These are phyloP conservation scores for Flaveria robusta DNA, from an alignment of 129 eudicot species.

Conservation along the genomic window DNA sequence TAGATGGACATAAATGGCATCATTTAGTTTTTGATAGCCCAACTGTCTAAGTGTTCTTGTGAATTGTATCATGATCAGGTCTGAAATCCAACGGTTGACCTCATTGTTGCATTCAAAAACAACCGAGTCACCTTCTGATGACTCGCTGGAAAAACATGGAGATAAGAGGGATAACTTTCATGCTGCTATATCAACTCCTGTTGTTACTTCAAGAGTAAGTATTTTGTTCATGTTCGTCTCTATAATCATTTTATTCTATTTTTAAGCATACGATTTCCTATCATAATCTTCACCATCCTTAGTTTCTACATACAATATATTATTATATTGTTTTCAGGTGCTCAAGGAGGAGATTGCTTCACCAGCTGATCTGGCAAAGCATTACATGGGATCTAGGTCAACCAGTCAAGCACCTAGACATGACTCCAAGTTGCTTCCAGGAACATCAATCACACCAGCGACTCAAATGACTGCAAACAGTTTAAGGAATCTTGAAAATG, in stretches of 20 bases:
- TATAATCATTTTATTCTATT: neutral
- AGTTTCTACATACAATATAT: neutral
- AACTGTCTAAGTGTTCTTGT: neutral
- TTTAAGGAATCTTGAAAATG: constrained; percentile 50
- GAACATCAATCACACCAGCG: constrained; percentile 42
- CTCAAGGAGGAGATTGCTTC: constrained; percentile 57
- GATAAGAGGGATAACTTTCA: constrained; percentile 22
- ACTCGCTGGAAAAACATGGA: constrained; percentile 37
- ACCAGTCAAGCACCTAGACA: constrained; percentile 45
- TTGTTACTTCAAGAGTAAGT: constrained; percentile 49
- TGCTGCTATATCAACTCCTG: constrained; percentile 45
- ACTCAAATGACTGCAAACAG: constrained; percentile 38
- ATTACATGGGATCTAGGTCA: constrained; percentile 83
- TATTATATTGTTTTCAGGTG: constrained; percentile 43
- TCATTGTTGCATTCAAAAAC: constrained; percentile 59
- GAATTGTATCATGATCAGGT: constrained; percentile 35
- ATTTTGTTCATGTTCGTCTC: constrained; percentile 1
- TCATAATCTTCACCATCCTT: neutral
- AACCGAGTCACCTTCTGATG: constrained; percentile 33
- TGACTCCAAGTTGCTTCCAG: constrained; percentile 42
- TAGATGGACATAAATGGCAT: neutral
- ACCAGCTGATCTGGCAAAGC: constrained; percentile 89
- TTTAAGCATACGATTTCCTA: neutral
- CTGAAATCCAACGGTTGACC: constrained; percentile 67
- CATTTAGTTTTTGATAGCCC: neutral